Evolutionary conservation across 805 yeast species (phyloP).

Genomic region (Metschnikowia hibisci): DNA sequence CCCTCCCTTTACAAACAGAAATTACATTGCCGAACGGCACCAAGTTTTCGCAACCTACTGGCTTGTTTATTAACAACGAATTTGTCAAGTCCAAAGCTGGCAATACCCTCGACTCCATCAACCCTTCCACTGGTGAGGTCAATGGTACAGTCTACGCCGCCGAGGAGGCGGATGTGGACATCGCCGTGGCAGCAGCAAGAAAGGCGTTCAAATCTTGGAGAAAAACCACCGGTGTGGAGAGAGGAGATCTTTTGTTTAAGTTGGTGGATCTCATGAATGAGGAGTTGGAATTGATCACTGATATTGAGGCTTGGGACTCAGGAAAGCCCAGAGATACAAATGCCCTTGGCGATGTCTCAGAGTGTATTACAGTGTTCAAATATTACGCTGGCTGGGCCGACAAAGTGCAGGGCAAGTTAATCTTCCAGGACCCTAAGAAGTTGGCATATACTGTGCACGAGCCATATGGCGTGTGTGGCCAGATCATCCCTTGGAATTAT

Average conservation of each 20-base stretch:
- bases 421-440: constrained; percentile 43
- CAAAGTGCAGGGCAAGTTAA: constrained; percentile 45
- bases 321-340: constrained; percentile 46
- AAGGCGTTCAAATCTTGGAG: constrained; percentile 45
- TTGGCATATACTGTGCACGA: constrained; percentile 68
- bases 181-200: constrained; percentile 38
- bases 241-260: constrained; percentile 35
- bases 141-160: constrained; percentile 42
- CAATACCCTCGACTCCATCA: constrained; percentile 38
- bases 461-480: constrained; percentile 64
- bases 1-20: constrained; percentile 35
- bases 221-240: constrained; percentile 41
- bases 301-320: constrained; percentile 46
- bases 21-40: constrained; percentile 49
- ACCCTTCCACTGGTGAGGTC: constrained; percentile 42
- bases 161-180: constrained; percentile 39
- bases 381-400: constrained; percentile 65
- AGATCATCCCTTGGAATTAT: constrained; percentile 71
- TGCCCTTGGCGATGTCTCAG: constrained; percentile 47
- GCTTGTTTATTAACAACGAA: constrained; percentile 57
- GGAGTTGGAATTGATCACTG: constrained; percentile 31
- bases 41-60: constrained; percentile 54
- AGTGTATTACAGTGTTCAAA: constrained; percentile 42
- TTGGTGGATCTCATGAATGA: constrained; percentile 34
- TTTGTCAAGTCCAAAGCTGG: constrained; percentile 19